Conservation (phyloP, 352 stramenopile genomes). For the Phytophthora hibernalis region DNA sequence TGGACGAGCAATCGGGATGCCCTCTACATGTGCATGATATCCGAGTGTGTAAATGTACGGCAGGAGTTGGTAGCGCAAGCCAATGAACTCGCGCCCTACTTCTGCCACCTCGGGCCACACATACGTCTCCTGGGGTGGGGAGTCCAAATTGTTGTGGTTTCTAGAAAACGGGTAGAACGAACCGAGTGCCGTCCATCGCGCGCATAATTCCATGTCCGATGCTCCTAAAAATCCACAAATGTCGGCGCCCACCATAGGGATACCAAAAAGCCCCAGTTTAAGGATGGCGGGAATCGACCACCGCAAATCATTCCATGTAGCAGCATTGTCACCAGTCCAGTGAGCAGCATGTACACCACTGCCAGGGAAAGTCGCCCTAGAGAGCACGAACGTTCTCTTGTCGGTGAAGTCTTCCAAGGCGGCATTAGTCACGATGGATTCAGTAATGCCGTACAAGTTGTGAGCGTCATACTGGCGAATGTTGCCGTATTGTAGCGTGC, state of each 20-base stretch:
- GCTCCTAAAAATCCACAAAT: constrained; percentile 72
- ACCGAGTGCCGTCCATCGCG: constrained; percentile 77
- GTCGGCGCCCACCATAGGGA: constrained; percentile 85
- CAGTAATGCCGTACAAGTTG: constrained; percentile 83
- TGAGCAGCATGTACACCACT: constrained; percentile 68
- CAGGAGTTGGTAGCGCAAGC: constrained; percentile 76
- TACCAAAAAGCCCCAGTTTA: constrained; percentile 78
- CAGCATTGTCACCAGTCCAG: constrained; percentile 83
- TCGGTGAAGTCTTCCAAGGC: constrained; percentile 55
- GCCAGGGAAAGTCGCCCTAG: constrained; percentile 73
- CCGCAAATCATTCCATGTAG: constrained; percentile 81
- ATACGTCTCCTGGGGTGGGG: constrained; percentile 69
- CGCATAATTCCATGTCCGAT: constrained; percentile 76
- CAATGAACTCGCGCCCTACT: constrained; percentile 69
- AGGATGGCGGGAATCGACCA: constrained; percentile 74
- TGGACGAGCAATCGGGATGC: constrained; percentile 56
- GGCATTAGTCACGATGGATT: constrained; percentile 69
- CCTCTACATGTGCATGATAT: constrained; percentile 55
- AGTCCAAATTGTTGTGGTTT: constrained; percentile 80
- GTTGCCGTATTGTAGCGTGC: constrained; percentile 55
- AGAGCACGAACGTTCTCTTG: constrained; percentile 80
- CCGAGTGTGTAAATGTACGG: constrained; percentile 86
- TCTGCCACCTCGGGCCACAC: constrained; percentile 58
- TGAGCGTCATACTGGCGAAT: constrained; percentile 82
- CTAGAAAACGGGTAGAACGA: constrained; percentile 84